Conservation (phyloP, 2,329 filamentous ascomycete genomes). For the Ceratocystis variospora region DNA sequence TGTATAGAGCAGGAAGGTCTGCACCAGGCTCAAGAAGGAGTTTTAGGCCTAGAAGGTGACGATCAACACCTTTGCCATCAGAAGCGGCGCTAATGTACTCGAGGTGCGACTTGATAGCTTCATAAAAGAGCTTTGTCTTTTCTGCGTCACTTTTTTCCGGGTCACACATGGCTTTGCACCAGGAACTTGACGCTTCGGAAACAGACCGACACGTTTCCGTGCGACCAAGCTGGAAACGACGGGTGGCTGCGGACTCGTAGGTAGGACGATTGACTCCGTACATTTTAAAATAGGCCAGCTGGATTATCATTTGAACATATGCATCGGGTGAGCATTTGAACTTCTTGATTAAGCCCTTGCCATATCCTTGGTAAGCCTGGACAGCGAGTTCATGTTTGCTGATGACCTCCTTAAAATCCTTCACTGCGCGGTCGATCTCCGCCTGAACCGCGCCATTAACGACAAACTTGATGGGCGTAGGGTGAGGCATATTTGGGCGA, state of each 20-base stretch:
- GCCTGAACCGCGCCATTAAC: slow-evolving; percentile 58
- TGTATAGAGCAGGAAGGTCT: slow-evolving; percentile 67
- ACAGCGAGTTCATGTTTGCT: slow-evolving; percentile 80
- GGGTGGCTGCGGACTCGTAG: slow-evolving; percentile 89
- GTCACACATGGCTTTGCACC: slow-evolving; percentile 78
- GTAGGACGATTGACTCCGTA: slow-evolving; percentile 95
- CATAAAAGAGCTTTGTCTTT: slow-evolving; percentile 62
- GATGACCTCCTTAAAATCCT: slow-evolving; percentile 71
- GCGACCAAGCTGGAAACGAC: slow-evolving; percentile 89
- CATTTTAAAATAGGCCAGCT: slow-evolving; percentile 97
- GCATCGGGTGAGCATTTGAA: slow-evolving; percentile 97
- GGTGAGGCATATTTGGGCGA: slow-evolving; percentile 74
- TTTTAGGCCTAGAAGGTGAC: slow-evolving; percentile 95
- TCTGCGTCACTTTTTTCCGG: slow-evolving; percentile 47
- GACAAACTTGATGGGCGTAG: slow-evolving; percentile 62
- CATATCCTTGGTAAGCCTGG: slow-evolving; percentile 92
- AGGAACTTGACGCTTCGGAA: slow-evolving; percentile 79
- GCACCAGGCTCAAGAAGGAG: slow-evolving; percentile 71
- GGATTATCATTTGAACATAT: slow-evolving; percentile 97
- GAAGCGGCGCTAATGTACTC: slow-evolving; percentile 84
- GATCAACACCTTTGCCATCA: slow-evolving; percentile 86
- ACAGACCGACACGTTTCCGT: slow-evolving; percentile 93
- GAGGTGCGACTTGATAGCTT: slow-evolving; percentile 66
- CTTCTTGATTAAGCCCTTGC: slow-evolving; percentile 97
- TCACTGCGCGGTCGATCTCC: slow-evolving; percentile 64